These are phyloP conservation scores for Ceraceosorus guamensis DNA, from an alignment of 1,284 basidiomycete genomes.

Conservation along the genomic window DNA sequence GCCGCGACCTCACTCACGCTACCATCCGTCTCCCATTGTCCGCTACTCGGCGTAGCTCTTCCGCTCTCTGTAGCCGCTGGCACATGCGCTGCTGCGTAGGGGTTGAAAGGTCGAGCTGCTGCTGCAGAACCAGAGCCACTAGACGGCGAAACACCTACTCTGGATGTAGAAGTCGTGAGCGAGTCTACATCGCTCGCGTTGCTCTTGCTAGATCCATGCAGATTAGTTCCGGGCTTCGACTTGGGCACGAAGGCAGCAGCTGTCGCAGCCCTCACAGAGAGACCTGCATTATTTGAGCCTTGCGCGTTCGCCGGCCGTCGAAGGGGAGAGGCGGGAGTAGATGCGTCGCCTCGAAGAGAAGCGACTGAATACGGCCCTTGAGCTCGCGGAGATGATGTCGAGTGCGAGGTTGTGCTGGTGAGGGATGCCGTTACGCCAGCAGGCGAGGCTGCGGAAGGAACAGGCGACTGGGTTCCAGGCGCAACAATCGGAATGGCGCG, in stretches of 20 bases:
- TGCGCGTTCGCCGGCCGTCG: too few relatives aligned
- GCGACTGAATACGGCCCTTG: too few relatives aligned
- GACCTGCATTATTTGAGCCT: conserved; percentile 23
- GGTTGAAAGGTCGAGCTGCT: conserved; percentile 14
- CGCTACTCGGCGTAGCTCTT: conserved; percentile 12
- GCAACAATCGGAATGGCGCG: too few relatives aligned
- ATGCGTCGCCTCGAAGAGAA: too few relatives aligned
- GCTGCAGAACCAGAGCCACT: conserved; percentile 12
- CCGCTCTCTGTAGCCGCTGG: conserved; percentile 15
- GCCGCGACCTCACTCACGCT: conserved; percentile 1
- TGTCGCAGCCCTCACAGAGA: conserved; percentile 31
- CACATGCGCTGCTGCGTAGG: conserved; percentile 11
- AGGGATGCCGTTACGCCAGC: too few relatives aligned
- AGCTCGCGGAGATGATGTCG: too few relatives aligned
- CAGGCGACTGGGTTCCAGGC: too few relatives aligned
- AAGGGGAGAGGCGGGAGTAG: too few relatives aligned
- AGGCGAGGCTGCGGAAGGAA: too few relatives aligned
- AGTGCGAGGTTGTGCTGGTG: too few relatives aligned
- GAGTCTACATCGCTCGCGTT: conserved; percentile 3
- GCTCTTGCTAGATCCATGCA: not conserved
- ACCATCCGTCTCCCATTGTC: conserved; percentile 11
- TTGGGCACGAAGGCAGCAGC: conserved; percentile 42
- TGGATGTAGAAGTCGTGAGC: too few relatives aligned
- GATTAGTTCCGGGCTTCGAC: conserved; percentile 8
- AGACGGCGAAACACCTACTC: conserved; percentile 8